Percentiles rank a stretch among this genome's conserved stretches.
Evolutionary conservation across 768 basidiomycete genomes (phyloP).

Genomic region (Sporobolomyces pararoseus): DNA sequence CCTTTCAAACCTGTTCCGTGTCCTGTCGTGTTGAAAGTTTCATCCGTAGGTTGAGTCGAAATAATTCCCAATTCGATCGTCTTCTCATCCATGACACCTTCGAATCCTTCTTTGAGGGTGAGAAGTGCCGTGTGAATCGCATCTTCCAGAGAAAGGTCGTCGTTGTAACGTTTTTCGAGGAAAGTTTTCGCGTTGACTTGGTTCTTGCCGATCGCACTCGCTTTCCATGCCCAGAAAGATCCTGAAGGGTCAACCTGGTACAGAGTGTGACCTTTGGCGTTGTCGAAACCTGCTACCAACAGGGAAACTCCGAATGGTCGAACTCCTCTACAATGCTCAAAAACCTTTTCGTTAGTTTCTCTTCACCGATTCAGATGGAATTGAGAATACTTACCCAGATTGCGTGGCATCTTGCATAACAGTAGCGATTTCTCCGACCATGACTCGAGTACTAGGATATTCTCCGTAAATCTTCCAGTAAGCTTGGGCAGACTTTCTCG

Average conservation of each 20-base stretch:
- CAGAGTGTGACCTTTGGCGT: conserved; percentile 86
- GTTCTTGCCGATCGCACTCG: conserved; percentile 98
- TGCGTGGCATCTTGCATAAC: conserved; percentile 99
- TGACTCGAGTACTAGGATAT: conserved; percentile 91
- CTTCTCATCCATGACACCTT: conserved; percentile 99
- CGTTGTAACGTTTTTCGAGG: conserved; percentile 98
- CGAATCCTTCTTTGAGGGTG: conserved; percentile 97
- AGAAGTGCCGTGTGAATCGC: conserved; percentile 97
- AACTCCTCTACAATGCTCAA: conserved; percentile 67
- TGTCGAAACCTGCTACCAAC: conserved; percentile 94
- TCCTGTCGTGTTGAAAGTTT: conserved; percentile 63
- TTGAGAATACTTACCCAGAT: conserved; percentile 88
- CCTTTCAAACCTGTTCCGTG: conserved; percentile 52
- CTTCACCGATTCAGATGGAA: too few relatives aligned
- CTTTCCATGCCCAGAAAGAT: conserved; percentile 99
- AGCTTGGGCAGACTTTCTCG: conserved; percentile 93
- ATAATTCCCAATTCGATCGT: conserved; percentile 98
- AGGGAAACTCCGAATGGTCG: conserved; percentile 98
- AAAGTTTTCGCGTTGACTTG: conserved; percentile 99
- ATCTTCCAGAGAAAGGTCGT: conserved; percentile 97
- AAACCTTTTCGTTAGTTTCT: background rate
- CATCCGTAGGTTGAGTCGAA: conserved; percentile 60
- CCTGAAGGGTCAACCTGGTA: conserved; percentile 99
- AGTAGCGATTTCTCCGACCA: conserved; percentile 95
- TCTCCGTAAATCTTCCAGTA: conserved; percentile 99